phyloP scores from a whole-genome alignment of 2,329 filamentous ascomycete genomes.

The Claviceps sp. region DNA sequence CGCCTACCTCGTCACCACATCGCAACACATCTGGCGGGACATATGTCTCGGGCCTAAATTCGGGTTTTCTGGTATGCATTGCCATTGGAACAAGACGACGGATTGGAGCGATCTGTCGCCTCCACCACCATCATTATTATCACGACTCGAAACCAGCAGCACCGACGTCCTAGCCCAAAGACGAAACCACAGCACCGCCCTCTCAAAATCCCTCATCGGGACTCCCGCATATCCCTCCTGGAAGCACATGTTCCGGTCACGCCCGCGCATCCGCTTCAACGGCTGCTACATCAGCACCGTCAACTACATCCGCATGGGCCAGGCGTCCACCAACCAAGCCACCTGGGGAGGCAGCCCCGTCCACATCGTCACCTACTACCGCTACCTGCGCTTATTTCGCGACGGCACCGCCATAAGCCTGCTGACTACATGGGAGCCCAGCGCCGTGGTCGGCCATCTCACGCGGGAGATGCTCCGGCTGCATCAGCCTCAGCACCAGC shows the following conservation, averaged over 20 bases:
- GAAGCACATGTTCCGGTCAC: slow-evolving; percentile 61
- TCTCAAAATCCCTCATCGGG: slow-evolving; percentile 29
- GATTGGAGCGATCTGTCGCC: slow-evolving; percentile 32
- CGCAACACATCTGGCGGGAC: slow-evolving; percentile 76
- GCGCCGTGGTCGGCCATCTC: slow-evolving; percentile 77
- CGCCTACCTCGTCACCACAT: slow-evolving; percentile 70
- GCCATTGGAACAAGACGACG: slow-evolving; percentile 54
- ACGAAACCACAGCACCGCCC: slow-evolving; percentile 19
- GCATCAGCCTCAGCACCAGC: slow-evolving; percentile 18
- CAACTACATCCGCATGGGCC: slow-evolving; percentile 81
- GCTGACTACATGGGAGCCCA: slow-evolving; percentile 66
- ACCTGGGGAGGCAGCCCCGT: slow-evolving; percentile 66
- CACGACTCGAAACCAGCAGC: not conserved
- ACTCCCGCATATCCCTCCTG: slow-evolving; percentile 34
- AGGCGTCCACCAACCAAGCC: slow-evolving; percentile 52
- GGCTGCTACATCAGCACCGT: slow-evolving; percentile 94
- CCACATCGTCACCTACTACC: slow-evolving; percentile 95
- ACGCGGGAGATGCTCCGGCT: slow-evolving; percentile 52
- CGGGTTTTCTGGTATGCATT: slow-evolving; percentile 75
- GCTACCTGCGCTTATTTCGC: slow-evolving; percentile 88
- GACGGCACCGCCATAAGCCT: slow-evolving; percentile 75
- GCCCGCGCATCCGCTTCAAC: slow-evolving; percentile 83
- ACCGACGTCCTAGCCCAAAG: slow-evolving; percentile 11
- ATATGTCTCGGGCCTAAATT: slow-evolving; percentile 57
- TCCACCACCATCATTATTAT: not conserved